Conservation (phyloP, 2,329 filamentous ascomycete genomes). For the Botrytis porri region DNA sequence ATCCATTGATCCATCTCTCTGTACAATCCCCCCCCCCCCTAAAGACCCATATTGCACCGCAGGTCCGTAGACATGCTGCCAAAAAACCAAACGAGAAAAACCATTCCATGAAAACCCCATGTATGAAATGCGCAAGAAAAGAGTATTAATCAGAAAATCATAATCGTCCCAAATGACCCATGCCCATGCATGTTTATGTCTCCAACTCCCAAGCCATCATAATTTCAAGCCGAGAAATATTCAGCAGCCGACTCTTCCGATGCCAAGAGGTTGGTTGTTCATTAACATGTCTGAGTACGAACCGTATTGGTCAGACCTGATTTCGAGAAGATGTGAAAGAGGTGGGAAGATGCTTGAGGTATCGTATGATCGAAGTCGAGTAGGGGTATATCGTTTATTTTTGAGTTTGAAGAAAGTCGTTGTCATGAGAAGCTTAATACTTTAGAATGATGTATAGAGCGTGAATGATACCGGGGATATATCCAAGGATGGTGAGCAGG, state of each 20-base stretch:
- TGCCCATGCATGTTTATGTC: conserved; percentile 4
- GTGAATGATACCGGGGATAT: conserved; percentile 24
- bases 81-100: conserved; percentile 21
- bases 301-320: background rate
- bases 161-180: background rate
- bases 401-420: conserved; percentile 4
- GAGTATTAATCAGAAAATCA: conserved; percentile 7
- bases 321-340: background rate
- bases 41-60: conserved; percentile 20
- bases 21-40: conserved; percentile 1
- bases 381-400: background rate
- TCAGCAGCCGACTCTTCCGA: conserved; percentile 11
- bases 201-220: background rate
- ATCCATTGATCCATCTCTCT: conserved; percentile 15
- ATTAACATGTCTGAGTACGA: background rate
- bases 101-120: conserved; percentile 8
- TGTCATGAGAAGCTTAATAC: conserved; percentile 54
- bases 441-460: conserved; percentile 68
- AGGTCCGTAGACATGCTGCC: conserved; percentile 31
- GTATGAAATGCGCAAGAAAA: conserved; percentile 1
- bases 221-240: conserved; percentile 7
- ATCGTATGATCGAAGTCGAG: conserved; percentile 1
- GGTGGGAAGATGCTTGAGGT: background rate
- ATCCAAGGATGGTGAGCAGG: conserved; percentile 22
- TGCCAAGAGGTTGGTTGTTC: conserved; percentile 11